Base-by-base conservation (phyloP, 352 stramenopile genomes). In the Phytophthora melonis region DNA sequence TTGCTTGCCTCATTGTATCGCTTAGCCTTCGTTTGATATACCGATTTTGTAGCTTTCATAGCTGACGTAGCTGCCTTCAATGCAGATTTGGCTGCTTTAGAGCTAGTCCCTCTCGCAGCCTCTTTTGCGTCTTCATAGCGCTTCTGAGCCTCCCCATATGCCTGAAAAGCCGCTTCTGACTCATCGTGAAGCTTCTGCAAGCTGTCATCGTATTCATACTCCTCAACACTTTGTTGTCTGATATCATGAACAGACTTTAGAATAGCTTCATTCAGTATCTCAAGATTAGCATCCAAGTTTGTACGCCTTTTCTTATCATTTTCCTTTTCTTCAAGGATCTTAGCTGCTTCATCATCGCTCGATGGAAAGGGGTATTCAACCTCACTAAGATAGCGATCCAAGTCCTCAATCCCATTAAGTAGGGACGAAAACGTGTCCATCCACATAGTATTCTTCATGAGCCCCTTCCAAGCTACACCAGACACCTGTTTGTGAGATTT, bases 321-420 rank as follows among this genome's bases (percentile, higher is more conserved):
- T 25, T 66, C 36, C 59, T 66, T 66, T 23, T 19, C 25, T 19
- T 66, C 2, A 36, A 23, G n/a, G n/a, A 66, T 52, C 36, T 30
- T 58, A 21, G 59, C 45, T 32, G 27, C 27, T 32, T 32, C 27
- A 5, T 1, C 27, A 32, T 32, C 27, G 27, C 27, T 32, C 27
- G 27, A 32, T 32, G 27, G 27, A 3, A 32, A 32, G 27, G 27
- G 27, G 60, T 67, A 58, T 16, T 60, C 32, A 32, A 32, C 39
- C 9, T 68, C 52, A 5, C 56, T 60, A 10, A 68, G 52, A 61
- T 68, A 61, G 47, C 34, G 60, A 61, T 68, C 52, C 32, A 61
- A 60, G 56, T 68, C 50, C 8, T 68, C 61, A 61, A 68, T 21
- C 19, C 61, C 32, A 23, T 61, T 16, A 7, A 68, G 34, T 8